Percentiles rank a stretch among this genome's conserved stretches.
Conservation (phyloP, 306 rosid genomes). For the Ziziphus jujuba region DNA sequence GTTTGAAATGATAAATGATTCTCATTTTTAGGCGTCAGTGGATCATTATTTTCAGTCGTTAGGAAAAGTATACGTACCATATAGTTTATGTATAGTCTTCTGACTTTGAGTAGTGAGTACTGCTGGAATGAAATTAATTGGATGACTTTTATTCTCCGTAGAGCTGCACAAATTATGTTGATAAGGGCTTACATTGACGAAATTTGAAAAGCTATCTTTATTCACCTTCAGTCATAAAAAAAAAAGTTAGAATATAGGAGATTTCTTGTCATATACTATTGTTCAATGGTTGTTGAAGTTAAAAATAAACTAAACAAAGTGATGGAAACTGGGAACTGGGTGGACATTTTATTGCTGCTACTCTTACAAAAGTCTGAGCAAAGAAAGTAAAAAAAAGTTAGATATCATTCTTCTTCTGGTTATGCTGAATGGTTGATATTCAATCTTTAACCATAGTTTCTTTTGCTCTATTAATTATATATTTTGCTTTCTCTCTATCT, state of each 20-base stretch:
- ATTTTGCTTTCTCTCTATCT: not conserved
- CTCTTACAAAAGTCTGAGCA: not conserved
- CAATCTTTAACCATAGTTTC: no score
- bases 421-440: not conserved
- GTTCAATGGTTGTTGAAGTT: no score
- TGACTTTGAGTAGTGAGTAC: not conserved
- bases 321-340: no score
- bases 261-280: no score
- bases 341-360: no score
- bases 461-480: not conserved
- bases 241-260: no score
- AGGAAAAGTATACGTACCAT: not conserved
- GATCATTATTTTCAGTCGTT: not conserved
- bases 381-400: not conserved
- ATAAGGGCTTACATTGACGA: not conserved
- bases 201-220: not conserved
- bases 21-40: not conserved
- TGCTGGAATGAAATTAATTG: not conserved
- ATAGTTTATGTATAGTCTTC: not conserved
- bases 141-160: not conserved
- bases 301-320: no score
- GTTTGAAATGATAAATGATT: not conserved
- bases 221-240: no score
- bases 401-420: not conserved
- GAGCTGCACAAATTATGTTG: not conserved